These are phyloP conservation scores for Fonsecaea erecta DNA, from an alignment of 2,329 filamentous ascomycete genomes.

Conservation along the genomic window DNA sequence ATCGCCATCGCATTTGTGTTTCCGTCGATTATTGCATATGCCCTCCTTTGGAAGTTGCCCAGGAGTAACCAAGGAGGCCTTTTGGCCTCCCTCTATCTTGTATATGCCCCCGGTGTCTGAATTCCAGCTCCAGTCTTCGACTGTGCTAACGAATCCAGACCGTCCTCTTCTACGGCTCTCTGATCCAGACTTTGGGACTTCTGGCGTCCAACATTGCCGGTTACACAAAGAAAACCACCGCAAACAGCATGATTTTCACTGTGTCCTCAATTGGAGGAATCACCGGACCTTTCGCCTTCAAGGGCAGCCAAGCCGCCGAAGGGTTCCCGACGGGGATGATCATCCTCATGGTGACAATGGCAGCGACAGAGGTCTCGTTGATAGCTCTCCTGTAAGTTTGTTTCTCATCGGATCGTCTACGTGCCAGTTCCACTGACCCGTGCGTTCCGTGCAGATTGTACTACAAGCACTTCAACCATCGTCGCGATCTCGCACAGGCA, in stretches of 20 bases:
- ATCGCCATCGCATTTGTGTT: background rate
- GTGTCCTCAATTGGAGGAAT: background rate
- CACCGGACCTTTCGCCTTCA: constrained; percentile 2
- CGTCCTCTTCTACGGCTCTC: constrained; percentile 2
- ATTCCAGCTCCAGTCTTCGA: background rate
- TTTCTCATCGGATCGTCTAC: background rate
- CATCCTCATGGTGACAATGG: constrained; percentile 8
- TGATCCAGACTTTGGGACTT: constrained; percentile 1
- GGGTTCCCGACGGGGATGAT: constrained; percentile 9
- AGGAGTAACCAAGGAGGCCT: background rate
- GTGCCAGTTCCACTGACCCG: background rate
- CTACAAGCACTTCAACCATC: constrained; percentile 3
- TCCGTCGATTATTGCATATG: background rate
- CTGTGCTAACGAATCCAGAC: background rate
- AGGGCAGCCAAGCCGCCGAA: constrained; percentile 9
- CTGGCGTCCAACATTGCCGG: background rate
- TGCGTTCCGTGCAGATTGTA: background rate
- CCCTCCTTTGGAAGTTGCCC: background rate
- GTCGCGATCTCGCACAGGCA: background rate
- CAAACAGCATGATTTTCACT: background rate
- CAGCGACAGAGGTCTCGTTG: background rate
- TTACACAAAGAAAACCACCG: background rate
- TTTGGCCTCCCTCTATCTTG: background rate
- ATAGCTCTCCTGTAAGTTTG: background rate
- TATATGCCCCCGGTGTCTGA: background rate